Percentiles rank a stretch among this genome's conserved stretches.
Evolutionary conservation across 2,329 filamentous ascomycete genomes (phyloP).

Genomic region (Cryphonectria japonica): DNA sequence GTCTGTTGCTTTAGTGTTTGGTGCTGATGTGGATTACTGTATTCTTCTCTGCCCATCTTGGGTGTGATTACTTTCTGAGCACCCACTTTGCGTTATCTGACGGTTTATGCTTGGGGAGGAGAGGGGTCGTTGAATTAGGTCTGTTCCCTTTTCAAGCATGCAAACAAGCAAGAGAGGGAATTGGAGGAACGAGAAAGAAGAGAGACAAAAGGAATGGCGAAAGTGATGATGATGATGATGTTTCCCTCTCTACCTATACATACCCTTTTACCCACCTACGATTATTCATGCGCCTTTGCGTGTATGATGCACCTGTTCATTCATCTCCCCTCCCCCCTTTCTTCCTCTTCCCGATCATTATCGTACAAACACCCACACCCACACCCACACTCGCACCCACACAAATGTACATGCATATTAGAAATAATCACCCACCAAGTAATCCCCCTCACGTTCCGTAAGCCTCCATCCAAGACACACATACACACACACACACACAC

Average conservation of each 20-base stretch:
- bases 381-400: background rate
- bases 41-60: background rate
- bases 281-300: background rate
- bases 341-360: no score
- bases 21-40: slow-evolving; percentile 7
- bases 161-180: no score
- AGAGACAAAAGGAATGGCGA: no score
- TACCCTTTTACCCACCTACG: no score
- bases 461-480: background rate
- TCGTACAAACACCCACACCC: background rate
- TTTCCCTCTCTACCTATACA: no score
- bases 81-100: background rate
- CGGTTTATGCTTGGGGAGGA: background rate
- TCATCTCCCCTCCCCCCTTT: background rate
- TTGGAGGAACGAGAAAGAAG: no score
- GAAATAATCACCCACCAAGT: no score
- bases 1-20: background rate
- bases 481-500: background rate
- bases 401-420: background rate
- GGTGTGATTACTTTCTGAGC: no score
- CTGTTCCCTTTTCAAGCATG: background rate
- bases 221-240: no score
- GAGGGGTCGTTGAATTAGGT: background rate
- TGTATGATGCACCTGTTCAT: background rate
- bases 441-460: background rate